Evolutionary conservation across 768 basidiomycete species (phyloP).

Genomic region (Termitomyces sp.): DNA sequence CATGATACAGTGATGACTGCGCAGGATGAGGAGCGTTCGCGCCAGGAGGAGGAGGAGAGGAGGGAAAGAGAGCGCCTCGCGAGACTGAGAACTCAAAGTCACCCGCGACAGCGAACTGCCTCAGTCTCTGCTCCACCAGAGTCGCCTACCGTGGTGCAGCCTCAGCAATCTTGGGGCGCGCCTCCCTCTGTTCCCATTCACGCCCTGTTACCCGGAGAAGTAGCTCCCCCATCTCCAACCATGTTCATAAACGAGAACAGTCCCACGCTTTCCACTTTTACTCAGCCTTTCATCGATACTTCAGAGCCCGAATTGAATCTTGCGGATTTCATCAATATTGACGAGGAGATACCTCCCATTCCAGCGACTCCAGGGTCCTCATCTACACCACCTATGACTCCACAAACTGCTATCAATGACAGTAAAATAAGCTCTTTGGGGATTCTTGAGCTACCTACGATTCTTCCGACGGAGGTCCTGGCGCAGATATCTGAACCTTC

Average conservation of each 20-base stretch:
- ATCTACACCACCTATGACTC: conserved; percentile 4
- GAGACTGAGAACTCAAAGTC: conserved; percentile 45
- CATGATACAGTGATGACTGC: conserved; percentile 37
- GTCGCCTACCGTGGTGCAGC: conserved; percentile 45
- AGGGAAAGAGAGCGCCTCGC: conserved; percentile 66
- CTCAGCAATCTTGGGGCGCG: conserved; percentile 50
- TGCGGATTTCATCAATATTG: conserved; percentile 72
- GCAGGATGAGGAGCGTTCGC: conserved; percentile 52
- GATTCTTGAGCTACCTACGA: conserved; percentile 14
- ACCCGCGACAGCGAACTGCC: conserved; percentile 39
- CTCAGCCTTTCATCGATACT: conserved; percentile 29
- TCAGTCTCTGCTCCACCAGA: conserved; percentile 70
- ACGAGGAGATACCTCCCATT: conserved; percentile 47
- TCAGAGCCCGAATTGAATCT: conserved; percentile 65
- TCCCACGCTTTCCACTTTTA: conserved; percentile 1
- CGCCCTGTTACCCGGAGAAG: conserved; percentile 26
- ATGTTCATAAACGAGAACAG: conserved; percentile 20
- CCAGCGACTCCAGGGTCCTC: conserved; percentile 20
- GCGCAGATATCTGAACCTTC: conserved; percentile 40
- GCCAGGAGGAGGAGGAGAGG: conserved; percentile 61
- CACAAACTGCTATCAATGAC: conserved; percentile 8
- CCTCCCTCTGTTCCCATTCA: conserved; percentile 53
- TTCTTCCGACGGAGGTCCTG: conserved; percentile 34
- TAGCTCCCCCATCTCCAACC: conserved; percentile 17
- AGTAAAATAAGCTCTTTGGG: conserved; percentile 13